Percentiles rank a stretch among this genome's conserved stretches.
These are phyloP conservation scores for Lactifluus pinguis DNA, from an alignment of 768 basidiomycete genomes.

Conservation along the genomic window DNA sequence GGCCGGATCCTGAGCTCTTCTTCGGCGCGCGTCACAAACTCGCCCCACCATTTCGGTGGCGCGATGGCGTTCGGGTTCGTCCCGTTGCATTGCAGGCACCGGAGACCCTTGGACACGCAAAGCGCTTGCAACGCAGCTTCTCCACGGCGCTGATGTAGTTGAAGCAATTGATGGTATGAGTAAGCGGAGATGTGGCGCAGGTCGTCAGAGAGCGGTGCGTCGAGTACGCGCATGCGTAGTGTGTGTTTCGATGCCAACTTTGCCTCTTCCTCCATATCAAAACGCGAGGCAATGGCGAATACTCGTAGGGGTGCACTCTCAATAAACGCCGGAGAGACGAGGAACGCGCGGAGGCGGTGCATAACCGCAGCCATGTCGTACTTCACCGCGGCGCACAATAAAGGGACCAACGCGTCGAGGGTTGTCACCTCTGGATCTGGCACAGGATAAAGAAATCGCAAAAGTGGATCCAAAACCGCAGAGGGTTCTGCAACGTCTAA, in stretches of 20 bases:
- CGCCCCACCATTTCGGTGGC: constrained; percentile 62
- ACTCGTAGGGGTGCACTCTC: constrained; percentile 45
- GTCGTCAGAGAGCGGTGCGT: constrained; percentile 51
- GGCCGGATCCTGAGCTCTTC: constrained; percentile 50
- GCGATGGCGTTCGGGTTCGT: constrained; percentile 34
- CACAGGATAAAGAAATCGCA: constrained; percentile 56
- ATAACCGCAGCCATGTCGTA: constrained; percentile 49
- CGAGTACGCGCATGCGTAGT: constrained; percentile 43
- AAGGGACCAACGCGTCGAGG: constrained; percentile 43
- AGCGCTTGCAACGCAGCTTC: constrained; percentile 41
- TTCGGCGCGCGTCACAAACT: constrained; percentile 47
- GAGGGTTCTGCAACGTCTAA: constrained; percentile 49
- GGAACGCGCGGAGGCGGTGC: constrained; percentile 39
- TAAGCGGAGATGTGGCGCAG: constrained; percentile 57
- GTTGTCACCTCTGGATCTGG: constrained; percentile 42
- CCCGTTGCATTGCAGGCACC: constrained; percentile 65
- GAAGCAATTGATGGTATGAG: constrained; percentile 55
- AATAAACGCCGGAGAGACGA: constrained; percentile 44
- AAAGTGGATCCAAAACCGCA: constrained; percentile 37
- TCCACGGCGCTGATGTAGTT: constrained; percentile 48
- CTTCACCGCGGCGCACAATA: constrained; percentile 50
- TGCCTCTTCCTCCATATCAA: constrained; percentile 55
- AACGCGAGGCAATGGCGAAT: constrained; percentile 62
- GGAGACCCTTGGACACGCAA: constrained; percentile 38
- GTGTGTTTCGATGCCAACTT: constrained; percentile 51